Conservation (phyloP, 371 early-diverging fungal species). For the Paraphysoderma sedebokerense region DNA sequence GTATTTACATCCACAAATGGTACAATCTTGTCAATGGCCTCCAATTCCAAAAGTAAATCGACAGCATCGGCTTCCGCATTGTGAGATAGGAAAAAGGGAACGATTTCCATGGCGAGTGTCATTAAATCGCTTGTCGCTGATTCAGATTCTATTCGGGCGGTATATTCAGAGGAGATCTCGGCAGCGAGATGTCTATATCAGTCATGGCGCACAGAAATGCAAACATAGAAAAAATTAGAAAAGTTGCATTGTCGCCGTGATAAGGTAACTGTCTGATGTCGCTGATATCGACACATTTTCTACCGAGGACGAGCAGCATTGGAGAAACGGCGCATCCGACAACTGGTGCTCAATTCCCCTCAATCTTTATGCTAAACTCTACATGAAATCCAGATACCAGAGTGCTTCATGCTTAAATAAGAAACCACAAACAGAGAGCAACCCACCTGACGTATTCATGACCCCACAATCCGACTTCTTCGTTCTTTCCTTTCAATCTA, state of each 20-base stretch:
- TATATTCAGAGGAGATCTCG: conserved; percentile 77
- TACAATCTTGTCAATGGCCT: conserved; percentile 54
- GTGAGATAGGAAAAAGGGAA: conserved; percentile 87
- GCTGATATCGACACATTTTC: too few relatives aligned
- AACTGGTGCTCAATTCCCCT: too few relatives aligned
- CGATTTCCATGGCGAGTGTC: conserved; percentile 57
- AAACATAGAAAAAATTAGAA: neutral
- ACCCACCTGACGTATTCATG: conserved; percentile 86
- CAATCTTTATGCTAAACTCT: too few relatives aligned
- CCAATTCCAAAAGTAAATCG: conserved; percentile 81
- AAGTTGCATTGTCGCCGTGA: neutral
- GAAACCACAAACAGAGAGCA: neutral
- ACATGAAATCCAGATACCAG: too few relatives aligned
- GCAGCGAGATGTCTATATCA: conserved; percentile 58
- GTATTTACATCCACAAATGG: conserved; percentile 77
- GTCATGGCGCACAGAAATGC: neutral
- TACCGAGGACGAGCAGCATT: too few relatives aligned
- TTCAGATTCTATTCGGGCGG: conserved; percentile 29
- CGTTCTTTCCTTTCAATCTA: conserved; percentile 60
- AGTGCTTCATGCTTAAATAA: neutral
- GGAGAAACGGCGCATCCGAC: too few relatives aligned
- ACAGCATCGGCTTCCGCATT: conserved; percentile 97
- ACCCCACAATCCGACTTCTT: conserved; percentile 87
- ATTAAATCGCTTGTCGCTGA: conserved; percentile 40
- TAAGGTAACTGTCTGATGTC: too few relatives aligned